Percentiles rank a stretch among this genome's conserved stretches.
phyloP scores from a whole-genome alignment of 495 filamentous ascomycete species.

The Lasiosphaeriaceae sp. region DNA sequence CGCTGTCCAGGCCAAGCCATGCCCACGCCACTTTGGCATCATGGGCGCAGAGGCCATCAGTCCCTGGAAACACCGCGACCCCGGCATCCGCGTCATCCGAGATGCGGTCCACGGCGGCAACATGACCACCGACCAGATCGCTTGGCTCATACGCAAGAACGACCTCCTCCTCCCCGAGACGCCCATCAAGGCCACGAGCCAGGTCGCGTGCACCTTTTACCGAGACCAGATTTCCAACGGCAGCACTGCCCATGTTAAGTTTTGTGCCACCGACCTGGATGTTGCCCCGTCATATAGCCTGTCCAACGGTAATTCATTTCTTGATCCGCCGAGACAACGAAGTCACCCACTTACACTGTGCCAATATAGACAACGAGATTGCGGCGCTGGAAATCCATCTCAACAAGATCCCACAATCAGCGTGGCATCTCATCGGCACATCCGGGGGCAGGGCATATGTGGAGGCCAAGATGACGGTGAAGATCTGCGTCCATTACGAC shows the following conservation, averaged over 20 bases:
- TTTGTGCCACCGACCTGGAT: not conserved
- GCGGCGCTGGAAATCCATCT: not conserved
- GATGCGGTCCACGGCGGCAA: not conserved
- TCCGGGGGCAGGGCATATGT: not conserved
- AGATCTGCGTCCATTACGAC: not conserved
- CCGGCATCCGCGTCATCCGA: not conserved
- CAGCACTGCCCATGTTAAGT: not conserved
- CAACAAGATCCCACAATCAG: not conserved
- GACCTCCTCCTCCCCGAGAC: not conserved
- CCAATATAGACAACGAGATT: not conserved
- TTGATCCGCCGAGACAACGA: no score
- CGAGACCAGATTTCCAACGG: not conserved
- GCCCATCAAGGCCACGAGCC: not conserved
- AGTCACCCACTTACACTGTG: no score
- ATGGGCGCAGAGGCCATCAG: not conserved
- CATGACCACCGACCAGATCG: not conserved
- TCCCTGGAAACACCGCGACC: constrained; percentile 1
- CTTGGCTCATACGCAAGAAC: not conserved
- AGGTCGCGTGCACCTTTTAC: not conserved
- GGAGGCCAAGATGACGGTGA: not conserved
- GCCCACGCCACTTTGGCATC: not conserved
- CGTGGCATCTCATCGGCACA: not conserved
- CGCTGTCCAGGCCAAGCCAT: not conserved
- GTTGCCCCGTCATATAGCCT: not conserved
- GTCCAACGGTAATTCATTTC: not conserved